phyloP scores from a whole-genome alignment of 306 rosid species.

The Malus fusca region DNA sequence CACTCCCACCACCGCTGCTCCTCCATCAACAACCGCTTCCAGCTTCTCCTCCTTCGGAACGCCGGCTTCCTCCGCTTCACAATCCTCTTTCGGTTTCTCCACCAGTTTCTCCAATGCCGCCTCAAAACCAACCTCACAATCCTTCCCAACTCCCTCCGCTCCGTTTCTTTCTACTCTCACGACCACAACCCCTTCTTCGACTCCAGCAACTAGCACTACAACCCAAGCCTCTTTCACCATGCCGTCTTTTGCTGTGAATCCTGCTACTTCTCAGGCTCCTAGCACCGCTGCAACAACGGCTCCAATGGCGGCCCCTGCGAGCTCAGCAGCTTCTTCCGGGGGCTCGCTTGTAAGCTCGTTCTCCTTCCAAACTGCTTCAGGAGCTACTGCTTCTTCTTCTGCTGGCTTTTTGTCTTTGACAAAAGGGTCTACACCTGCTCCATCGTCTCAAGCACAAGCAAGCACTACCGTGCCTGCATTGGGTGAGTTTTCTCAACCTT shows the following conservation, averaged over 20 bases:
- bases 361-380: slow-evolving; percentile 40
- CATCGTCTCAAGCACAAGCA: slow-evolving; percentile 40
- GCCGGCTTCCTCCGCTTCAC: too few relatives aligned
- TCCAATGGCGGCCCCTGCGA: slow-evolving; percentile 16
- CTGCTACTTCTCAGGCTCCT: slow-evolving; percentile 11
- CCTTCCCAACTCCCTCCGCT: slow-evolving; percentile 40
- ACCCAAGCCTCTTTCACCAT: too few relatives aligned
- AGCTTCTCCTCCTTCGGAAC: too few relatives aligned
- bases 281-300: slow-evolving; percentile 9
- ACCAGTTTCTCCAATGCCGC: not conserved
- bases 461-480: slow-evolving; percentile 28
- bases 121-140: slow-evolving; percentile 11
- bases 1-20: slow-evolving; percentile 3
- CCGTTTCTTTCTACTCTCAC: slow-evolving; percentile 52
- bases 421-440: slow-evolving; percentile 24
- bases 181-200: slow-evolving; percentile 37
- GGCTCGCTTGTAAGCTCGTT: not conserved
- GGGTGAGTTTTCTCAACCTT: slow-evolving; percentile 32
- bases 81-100: too few relatives aligned
- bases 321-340: slow-evolving; percentile 17
- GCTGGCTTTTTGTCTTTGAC: slow-evolving; percentile 34
- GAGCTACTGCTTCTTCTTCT: slow-evolving; percentile 23
- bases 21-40: too few relatives aligned
- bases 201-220: not conserved
- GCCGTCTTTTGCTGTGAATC: slow-evolving; percentile 4